Percentiles rank a stretch among this genome's conserved stretches.
Conservation (phyloP, 176 grass and related monocot genomes). For the Chrysopogon serrulatus region DNA sequence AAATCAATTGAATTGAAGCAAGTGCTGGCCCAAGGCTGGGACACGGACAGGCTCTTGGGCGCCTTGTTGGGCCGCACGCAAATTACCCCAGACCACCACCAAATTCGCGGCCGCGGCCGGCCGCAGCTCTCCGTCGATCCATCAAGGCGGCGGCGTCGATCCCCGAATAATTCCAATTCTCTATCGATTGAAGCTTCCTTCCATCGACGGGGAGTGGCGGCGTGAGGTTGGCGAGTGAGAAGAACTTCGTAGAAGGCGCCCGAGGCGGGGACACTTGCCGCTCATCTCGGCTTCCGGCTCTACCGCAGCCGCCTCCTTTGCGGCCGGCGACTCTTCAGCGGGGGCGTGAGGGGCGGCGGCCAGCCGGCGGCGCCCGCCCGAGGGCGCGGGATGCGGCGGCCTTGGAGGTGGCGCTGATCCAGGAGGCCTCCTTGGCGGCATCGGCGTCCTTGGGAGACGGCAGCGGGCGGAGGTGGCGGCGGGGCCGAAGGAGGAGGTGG, state of each 20-base stretch:
- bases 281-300: conserved; percentile 84
- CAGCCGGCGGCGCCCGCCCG: conserved; percentile 13
- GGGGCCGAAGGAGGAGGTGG: conserved; percentile 65
- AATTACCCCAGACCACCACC: no score
- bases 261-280: conserved; percentile 80
- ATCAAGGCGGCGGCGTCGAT: no score
- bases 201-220: conserved; percentile 75
- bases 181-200: no score
- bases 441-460: conserved; percentile 40
- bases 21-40: no score
- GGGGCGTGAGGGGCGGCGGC: background rate
- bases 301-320: conserved; percentile 11
- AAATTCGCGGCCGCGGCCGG: no score
- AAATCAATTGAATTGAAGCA: no score
- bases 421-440: conserved; percentile 40
- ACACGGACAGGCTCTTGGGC: no score
- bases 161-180: no score
- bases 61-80: no score
- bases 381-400: background rate
- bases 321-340: conserved; percentile 6
- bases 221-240: conserved; percentile 86
- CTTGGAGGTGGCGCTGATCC: conserved; percentile 21
- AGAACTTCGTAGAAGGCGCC: conserved; percentile 97
- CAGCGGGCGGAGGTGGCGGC: conserved; percentile 34
- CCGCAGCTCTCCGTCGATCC: no score